These are phyloP conservation scores for Scopulariopsis brevicaulis DNA, from an alignment of 2,329 filamentous ascomycete species.

Conservation along the genomic window DNA sequence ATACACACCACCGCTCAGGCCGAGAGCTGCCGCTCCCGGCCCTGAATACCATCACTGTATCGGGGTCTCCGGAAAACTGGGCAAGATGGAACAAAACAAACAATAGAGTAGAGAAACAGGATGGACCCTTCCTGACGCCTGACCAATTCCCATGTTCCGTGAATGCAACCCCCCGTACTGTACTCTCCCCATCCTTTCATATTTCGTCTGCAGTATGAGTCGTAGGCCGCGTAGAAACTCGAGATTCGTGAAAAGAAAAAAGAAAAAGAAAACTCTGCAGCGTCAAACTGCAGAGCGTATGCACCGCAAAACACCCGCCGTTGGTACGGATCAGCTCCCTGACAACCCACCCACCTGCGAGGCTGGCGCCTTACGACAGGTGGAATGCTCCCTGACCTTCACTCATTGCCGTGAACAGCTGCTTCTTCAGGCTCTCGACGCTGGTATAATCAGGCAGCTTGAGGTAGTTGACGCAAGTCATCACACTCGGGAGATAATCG, in stretches of 20 bases:
- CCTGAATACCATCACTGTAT: neutral
- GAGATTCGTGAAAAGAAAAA: conserved; percentile 3
- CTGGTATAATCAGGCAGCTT: conserved; percentile 91
- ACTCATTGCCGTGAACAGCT: conserved; percentile 74
- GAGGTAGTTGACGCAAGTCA: conserved; percentile 99
- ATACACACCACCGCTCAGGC: neutral
- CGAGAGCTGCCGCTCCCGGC: neutral
- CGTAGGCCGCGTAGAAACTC: conserved; percentile 1
- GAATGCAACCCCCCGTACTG: conserved; percentile 4
- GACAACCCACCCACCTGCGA: neutral
- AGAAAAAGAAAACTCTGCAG: neutral
- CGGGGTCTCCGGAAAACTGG: neutral
- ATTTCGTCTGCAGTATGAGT: conserved; percentile 1
- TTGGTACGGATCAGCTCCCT: neutral
- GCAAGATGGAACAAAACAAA: neutral
- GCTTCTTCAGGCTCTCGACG: conserved; percentile 64
- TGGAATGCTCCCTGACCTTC: conserved; percentile 98
- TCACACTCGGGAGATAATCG: conserved; percentile 97
- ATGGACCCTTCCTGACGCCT: conserved; percentile 2
- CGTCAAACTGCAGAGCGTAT: neutral
- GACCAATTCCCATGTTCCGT: conserved; percentile 1
- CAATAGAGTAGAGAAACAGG: neutral
- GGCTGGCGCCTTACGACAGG: conserved; percentile 52
- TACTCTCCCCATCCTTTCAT: neutral
- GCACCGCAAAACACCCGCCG: neutral